Percentiles rank a stretch among this genome's conserved stretches.
Evolutionary conservation across 768 basidiomycete genomes (phyloP).

Genomic region (Suillus fuscotomentosus): DNA sequence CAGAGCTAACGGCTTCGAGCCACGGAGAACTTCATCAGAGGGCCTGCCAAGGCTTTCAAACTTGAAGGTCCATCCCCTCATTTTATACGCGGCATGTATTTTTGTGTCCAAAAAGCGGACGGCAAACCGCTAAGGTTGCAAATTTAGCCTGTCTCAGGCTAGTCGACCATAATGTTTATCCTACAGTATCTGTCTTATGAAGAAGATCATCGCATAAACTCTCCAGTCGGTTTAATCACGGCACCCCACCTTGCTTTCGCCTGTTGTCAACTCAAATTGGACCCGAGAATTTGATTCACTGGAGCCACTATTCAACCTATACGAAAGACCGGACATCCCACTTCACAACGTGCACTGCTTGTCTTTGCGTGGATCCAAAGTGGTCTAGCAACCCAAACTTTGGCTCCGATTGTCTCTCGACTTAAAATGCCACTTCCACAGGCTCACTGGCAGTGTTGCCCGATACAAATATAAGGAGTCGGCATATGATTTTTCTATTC

Average conservation of each 20-base stretch:
- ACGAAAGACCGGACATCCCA: background rate
- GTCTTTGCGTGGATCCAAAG: background rate
- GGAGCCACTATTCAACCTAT: background rate
- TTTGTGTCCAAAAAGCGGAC: background rate
- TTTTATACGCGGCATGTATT: background rate
- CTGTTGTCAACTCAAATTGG: background rate
- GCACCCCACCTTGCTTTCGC: background rate
- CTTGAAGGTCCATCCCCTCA: background rate
- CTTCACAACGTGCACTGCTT: background rate
- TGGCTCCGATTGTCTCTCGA: background rate
- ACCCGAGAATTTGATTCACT: background rate
- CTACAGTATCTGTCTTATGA: background rate
- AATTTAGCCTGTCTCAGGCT: no score
- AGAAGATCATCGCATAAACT: background rate
- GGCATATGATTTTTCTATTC: background rate
- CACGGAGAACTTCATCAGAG: background rate
- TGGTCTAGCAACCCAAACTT: background rate
- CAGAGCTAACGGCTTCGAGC: background rate
- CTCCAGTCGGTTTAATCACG: background rate
- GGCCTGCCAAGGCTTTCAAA: background rate
- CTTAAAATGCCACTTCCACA: background rate
- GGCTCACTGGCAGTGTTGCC: background rate
- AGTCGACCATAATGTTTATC: background rate
- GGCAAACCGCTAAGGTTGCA: background rate
- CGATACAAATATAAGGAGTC: background rate